phyloP scores from a whole-genome alignment of 495 filamentous ascomycete genomes.

The Oidiodendron maius region DNA sequence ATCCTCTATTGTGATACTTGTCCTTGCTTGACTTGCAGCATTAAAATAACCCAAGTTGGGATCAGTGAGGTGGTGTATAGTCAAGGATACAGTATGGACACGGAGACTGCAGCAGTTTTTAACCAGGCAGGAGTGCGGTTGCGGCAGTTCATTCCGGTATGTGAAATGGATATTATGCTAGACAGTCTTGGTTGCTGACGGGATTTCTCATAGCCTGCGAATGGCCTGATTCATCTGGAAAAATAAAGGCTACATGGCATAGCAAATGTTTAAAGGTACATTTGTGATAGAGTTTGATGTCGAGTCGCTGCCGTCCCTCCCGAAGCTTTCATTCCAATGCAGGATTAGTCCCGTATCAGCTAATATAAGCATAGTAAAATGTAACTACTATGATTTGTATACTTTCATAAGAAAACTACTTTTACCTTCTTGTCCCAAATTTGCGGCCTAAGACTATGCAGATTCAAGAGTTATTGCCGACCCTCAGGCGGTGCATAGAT shows the following conservation, averaged over 20 bases:
- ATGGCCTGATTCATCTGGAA: slow-evolving; percentile 47
- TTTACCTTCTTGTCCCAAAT: too few relatives aligned
- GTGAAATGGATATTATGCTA: slow-evolving; percentile 21
- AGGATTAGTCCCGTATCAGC: too few relatives aligned
- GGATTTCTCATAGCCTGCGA: slow-evolving; percentile 36
- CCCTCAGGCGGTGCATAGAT: too few relatives aligned
- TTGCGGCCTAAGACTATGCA: too few relatives aligned
- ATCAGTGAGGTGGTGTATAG: slow-evolving; percentile 93
- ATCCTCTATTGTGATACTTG: slow-evolving; percentile 96
- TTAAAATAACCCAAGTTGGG: slow-evolving; percentile 95
- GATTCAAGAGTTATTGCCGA: too few relatives aligned
- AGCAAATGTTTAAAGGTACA: background rate
- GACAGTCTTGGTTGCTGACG: slow-evolving; percentile 16
- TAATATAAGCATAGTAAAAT: too few relatives aligned
- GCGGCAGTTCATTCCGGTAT: slow-evolving; percentile 77
- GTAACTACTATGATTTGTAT: too few relatives aligned
- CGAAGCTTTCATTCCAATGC: too few relatives aligned
- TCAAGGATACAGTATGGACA: slow-evolving; percentile 90
- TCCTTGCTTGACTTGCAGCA: slow-evolving; percentile 95
- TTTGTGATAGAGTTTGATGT: too few relatives aligned
- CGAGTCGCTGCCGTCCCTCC: too few relatives aligned
- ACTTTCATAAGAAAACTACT: too few relatives aligned
- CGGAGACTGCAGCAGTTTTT: slow-evolving; percentile 74
- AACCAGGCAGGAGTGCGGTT: slow-evolving; percentile 67
- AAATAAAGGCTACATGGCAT: slow-evolving; percentile 22